Evolutionary conservation across 768 basidiomycete genomes (phyloP), one percentile per base, ranked within the genome.

Genomic region (Lentinula sp.): DNA sequence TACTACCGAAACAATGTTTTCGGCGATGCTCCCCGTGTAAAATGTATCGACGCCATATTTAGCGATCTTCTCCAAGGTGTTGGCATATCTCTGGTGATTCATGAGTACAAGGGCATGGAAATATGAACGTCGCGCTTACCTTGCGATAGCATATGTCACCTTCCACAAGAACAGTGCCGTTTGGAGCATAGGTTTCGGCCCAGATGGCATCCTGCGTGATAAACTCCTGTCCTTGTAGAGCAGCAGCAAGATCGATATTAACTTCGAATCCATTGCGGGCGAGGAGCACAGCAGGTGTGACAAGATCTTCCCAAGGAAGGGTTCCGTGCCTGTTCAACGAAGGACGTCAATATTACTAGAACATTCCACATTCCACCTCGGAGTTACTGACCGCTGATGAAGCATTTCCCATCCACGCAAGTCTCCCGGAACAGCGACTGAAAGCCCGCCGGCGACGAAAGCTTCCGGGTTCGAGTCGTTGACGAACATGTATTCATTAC

Each of bases 401-500:
- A 79, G 76, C 32, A 68, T 70, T 57, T 78, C 74, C 65, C 80
- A 69, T 10, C 81, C 81, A 23, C 77, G 69, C 51, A 83, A 64
- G 64, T 83, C 81, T 18, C 81, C 81, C 0, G 81, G 81, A 1
- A 82, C 80, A 37, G 75, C 80, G 23, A 82, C 71, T 3, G 78
- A 68, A 37, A 83, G 66, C 2, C 81, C 81, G 1, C 81, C 81
- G 16, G 80, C 69, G 58, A 73, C 72, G 18, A 75, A 74, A 2
- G 76, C 76, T 23, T 49, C 51, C 15, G 37, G 49, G 23, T 70
- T 65, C 13, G 73, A 66, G 23, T 70, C 68, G 59, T 63, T 57
- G 46, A 53, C 16, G 70, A 68, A 80, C 79, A 81, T 80, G 61
- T 71, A 69, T 56, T 71, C 63, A 61, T 72, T 70, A 11, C 76